Percentiles rank a stretch among this genome's conserved stretches.
phyloP scores from a whole-genome alignment of 306 rosid species.

The Glycine latifolia region DNA sequence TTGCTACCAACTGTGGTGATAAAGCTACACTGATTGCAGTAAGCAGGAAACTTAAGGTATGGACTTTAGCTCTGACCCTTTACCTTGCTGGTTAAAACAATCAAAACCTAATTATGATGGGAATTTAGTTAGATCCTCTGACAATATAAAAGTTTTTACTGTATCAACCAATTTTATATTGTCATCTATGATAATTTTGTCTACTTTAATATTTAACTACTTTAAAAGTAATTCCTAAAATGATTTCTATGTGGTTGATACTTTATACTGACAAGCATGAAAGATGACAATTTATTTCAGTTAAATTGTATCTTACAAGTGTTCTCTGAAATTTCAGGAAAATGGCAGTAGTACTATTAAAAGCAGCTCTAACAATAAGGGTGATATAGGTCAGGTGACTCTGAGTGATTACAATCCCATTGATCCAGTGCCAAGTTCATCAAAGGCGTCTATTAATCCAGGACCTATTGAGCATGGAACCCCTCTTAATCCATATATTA shows the following conservation, averaged over 20 bases:
- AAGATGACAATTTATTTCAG: neutral
- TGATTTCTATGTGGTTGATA: neutral
- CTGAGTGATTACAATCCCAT: conserved; percentile 71
- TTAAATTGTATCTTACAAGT: conserved; percentile 20
- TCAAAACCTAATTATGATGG: neutral
- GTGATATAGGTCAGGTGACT: conserved; percentile 32
- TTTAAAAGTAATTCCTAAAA: neutral
- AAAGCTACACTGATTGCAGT: conserved; percentile 27
- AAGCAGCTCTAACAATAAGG: conserved; percentile 6
- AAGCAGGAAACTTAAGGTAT: conserved; percentile 79
- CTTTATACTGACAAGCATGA: neutral
- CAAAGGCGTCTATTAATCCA: conserved; percentile 55
- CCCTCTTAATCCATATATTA: conserved; percentile 64
- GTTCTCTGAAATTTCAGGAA: conserved; percentile 58
- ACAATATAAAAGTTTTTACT: too few species aligned
- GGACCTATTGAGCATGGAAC: conserved; percentile 84
- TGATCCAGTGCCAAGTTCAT: conserved; percentile 67
- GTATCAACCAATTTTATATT: neutral
- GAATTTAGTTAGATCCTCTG: neutral
- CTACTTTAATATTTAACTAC: too few species aligned
- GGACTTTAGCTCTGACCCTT: conserved; percentile 6
- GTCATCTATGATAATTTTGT: neutral
- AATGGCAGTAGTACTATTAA: conserved; percentile 7
- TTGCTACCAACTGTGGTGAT: conserved; percentile 42
- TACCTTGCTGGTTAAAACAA: neutral